Evolutionary conservation across 306 rosid species (phyloP), one percentile per base, ranked within the genome.

Genomic region (Notholithocarpus densiflorus): DNA sequence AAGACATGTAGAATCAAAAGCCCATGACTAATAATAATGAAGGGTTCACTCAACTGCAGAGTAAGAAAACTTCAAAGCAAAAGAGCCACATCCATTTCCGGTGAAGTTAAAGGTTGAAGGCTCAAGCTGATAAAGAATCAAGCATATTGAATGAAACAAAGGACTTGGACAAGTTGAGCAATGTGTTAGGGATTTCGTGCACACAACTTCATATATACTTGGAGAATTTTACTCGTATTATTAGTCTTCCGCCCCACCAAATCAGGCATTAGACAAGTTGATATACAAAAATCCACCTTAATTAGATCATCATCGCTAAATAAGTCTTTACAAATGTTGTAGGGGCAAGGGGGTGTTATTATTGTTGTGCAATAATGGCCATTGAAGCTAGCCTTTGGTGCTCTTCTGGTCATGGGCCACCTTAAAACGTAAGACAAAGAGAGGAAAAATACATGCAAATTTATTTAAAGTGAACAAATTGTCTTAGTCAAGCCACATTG

Each of bases 401-500:
- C n/a, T 71, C 56, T 23, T 71, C 24, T 32, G 71, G 71, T 10
- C 14, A 74, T 56, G 19, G 19, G 53, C 17, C 19, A 52, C 26
- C n/a, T 21, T 20, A 43, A 65, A 71, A 37, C 29, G 55, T 75
- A 40, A 29, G 62, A 43, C 70, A 57, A 26, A 21, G 64, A 17
- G 21, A 68, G 75, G 62, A 59, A 71, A 21, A 27, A 52, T 21
- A 68, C 40, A 57, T 5, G 61, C 71, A 66, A 37, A 8, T 40
- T 40, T 40, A 40, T 8, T 40, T 2, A 40, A 34, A 32, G 45
- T 32, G 60, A 73, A 72, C 10, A 84, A 32, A 52, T 45, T 73
- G 52, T 55, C 27, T n/a, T 61, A 71, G 82, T 80, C 76, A 85
- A 21, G 72, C 62, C 65, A 40, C 82, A 68, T 74, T 80, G 72